Conservation (phyloP, 495 filamentous ascomycete genomes). For the Penicillium turbatum region DNA sequence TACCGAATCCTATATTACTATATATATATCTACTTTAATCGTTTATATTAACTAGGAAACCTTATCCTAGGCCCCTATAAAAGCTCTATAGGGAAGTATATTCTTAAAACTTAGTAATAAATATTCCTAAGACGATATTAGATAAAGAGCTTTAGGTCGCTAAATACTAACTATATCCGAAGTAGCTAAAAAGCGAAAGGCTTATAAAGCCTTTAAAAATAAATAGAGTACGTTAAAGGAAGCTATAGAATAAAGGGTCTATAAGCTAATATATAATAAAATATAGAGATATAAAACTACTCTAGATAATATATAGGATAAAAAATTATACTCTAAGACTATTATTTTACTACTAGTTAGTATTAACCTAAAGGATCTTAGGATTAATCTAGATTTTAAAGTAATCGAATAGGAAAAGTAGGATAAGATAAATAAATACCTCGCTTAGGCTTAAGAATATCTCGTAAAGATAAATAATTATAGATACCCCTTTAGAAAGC, state of each 20-base stretch:
- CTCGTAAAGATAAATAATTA: slow-evolving; percentile 84
- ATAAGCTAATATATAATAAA: slow-evolving; percentile 78
- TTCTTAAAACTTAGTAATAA: slow-evolving; percentile 24
- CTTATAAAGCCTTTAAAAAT: slow-evolving; percentile 68
- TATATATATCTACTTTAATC: slow-evolving; percentile 78
- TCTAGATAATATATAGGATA: slow-evolving; percentile 90
- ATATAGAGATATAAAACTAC: slow-evolving; percentile 90
- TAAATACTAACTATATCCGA: slow-evolving; percentile 93
- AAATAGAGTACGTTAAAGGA: slow-evolving; percentile 80
- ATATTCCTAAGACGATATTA: slow-evolving; percentile 26
- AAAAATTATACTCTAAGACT: slow-evolving; percentile 90
- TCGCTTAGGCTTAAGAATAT: slow-evolving; percentile 68
- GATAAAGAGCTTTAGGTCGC: slow-evolving; percentile 49
- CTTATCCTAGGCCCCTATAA: slow-evolving; percentile 46
- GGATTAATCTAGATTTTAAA: slow-evolving; percentile 62
- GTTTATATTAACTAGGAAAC: slow-evolving; percentile 64
- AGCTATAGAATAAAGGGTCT: slow-evolving; percentile 82
- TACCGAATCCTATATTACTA: slow-evolving; percentile 79
- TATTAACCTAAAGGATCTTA: slow-evolving; percentile 81
- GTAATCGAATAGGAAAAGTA: slow-evolving; percentile 55
- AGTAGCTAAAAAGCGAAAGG: slow-evolving; percentile 71
- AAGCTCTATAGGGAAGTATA: slow-evolving; percentile 12
- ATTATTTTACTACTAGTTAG: slow-evolving; percentile 86
- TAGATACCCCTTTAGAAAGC: slow-evolving; percentile 83
- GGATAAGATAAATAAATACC: slow-evolving; percentile 62